Base-by-base conservation (phyloP, 2,329 filamentous ascomycete genomes). In the Incumbomyces delicatus region DNA sequence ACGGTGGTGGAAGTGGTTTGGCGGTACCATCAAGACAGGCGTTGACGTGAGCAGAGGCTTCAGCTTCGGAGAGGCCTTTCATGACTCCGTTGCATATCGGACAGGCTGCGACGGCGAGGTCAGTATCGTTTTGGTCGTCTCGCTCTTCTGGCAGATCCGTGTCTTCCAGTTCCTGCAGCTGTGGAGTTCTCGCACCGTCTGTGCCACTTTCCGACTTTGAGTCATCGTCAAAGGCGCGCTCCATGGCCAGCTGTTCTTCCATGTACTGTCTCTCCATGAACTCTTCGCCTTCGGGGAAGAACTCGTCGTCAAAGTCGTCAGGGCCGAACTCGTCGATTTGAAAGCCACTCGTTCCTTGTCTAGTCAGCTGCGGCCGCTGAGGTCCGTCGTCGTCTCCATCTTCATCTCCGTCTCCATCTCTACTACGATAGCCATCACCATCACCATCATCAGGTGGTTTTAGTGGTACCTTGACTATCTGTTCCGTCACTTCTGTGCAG, bases 31-130 rank as follows among this genome's bases (percentile, higher is more conserved):
- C 92, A 2, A 98, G 72, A 64, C 92, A 98, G 8, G 82, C 80
- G 62, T 98, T 98, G 54, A 98, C 92, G 63, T 98, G 92, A 1
- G 83, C 68, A 6, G 83, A 85, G 8, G 81, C 83, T 56, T 90
- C 78, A 31, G 52, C 52, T 51, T 71, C 66, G 14, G 70, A 77
- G 11, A 81, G 62, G 0, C 79, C 81, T 13, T 63, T 66, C 30
- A 95, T 69, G 52, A 66, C 78, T 1, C 71, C 70, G 56, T 76
- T 77, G 63, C 92, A 96, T 22, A 96, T 81, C 1, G 90, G 90
- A 62, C 89, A 96, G 18, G 65, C 61, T 2, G 67, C 58, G 5
- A 58, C 58, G 35, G 63, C 59, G 17, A 57, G 50, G 17, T 42
- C 48, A 10, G 35, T 22, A 2, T 40, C 37, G 10, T 46, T 42